These are phyloP conservation scores for Astrothelium subdiscretum DNA, from an alignment of 495 filamentous ascomycete genomes.

Conservation along the genomic window DNA sequence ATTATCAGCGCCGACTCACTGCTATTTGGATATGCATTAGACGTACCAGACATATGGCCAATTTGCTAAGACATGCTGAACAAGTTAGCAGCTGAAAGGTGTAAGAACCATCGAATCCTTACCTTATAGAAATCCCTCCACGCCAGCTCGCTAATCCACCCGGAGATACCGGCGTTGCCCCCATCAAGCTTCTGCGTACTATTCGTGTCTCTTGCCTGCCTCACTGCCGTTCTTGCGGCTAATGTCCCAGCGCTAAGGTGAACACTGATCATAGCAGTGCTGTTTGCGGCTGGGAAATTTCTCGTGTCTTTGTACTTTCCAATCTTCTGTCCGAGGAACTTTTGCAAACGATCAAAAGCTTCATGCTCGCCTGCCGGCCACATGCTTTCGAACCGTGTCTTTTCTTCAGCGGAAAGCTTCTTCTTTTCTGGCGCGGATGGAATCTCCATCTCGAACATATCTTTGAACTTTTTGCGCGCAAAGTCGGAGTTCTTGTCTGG, in stretches of 20 bases:
- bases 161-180: conserved; percentile 52
- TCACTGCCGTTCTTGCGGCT: conserved; percentile 63
- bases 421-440: conserved; percentile 58
- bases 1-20: conserved; percentile 17
- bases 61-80: conserved; percentile 68
- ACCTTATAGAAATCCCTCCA: conserved; percentile 95
- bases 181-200: conserved; percentile 56
- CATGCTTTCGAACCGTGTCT: conserved; percentile 40
- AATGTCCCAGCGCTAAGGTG: conserved; percentile 71
- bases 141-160: conserved; percentile 81
- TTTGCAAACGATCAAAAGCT: conserved; percentile 50
- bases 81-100: too few species aligned
- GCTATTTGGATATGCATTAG: background rate
- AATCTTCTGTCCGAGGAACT: conserved; percentile 60
- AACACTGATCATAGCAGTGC: conserved; percentile 64
- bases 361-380: conserved; percentile 79
- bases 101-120: too few species aligned
- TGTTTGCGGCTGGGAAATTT: conserved; percentile 46
- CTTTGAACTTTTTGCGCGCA: conserved; percentile 39
- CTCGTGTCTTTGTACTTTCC: conserved; percentile 48
- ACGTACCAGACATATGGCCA: conserved; percentile 81
- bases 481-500: conserved; percentile 49
- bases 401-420: conserved; percentile 45
- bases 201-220: conserved; percentile 54
- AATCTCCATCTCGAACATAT: conserved; percentile 53